Conservation (phyloP, 139 green algal species). For the Spirogloea muscicola region DNA sequence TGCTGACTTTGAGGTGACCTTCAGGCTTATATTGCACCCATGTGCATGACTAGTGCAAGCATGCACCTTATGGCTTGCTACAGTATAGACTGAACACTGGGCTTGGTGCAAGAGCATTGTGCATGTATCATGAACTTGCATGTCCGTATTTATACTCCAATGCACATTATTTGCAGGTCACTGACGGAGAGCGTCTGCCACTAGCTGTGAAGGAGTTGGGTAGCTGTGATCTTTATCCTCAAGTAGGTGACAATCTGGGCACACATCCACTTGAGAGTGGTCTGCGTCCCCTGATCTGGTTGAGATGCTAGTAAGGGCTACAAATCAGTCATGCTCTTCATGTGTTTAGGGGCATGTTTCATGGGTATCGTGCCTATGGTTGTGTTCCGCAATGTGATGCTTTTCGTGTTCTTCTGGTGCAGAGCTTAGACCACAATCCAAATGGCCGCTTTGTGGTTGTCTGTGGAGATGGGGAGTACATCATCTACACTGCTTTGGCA, state of each 20-base stretch:
- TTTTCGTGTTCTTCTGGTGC: neutral
- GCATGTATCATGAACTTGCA: no score
- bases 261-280: slow-evolving; percentile 35
- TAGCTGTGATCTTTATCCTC: slow-evolving; percentile 88
- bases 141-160: no score
- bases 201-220: slow-evolving; percentile 95
- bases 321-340: neutral
- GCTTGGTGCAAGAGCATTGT: no score
- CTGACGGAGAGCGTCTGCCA: slow-evolving; percentile 92
- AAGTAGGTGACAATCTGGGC: slow-evolving; percentile 44
- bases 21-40: neutral
- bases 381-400: neutral
- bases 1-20: slow-evolving; percentile 47
- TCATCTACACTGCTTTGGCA: slow-evolving; percentile 97
- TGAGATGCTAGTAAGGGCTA: no score
- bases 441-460: slow-evolving; percentile 97
- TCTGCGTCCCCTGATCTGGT: neutral
- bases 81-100: no score
- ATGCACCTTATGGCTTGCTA: neutral
- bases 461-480: slow-evolving; percentile 96
- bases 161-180: slow-evolving; percentile 30
- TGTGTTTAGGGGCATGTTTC: neutral
- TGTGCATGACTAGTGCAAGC: no score
- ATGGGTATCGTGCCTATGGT: no score
- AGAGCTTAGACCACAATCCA: slow-evolving; percentile 78